A percentile compares a stretch with the other conserved stretches of the same genome.
phyloP scores from a whole-genome alignment of 495 filamentous ascomycete genomes.

The Lepraria neglecta region DNA sequence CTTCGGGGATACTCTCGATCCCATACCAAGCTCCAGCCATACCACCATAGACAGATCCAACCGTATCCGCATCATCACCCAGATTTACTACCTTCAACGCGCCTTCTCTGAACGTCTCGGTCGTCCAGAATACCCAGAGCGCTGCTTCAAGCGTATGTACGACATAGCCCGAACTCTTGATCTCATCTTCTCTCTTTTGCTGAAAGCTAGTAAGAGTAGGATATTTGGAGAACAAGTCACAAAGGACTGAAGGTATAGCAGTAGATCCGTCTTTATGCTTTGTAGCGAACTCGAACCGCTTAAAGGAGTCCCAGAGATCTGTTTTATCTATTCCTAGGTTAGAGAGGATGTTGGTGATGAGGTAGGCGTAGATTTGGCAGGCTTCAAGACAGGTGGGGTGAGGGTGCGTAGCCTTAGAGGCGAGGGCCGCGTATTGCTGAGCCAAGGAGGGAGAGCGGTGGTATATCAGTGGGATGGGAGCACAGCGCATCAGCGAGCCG shows the following conservation, averaged over 20 bases:
- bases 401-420: conserved; percentile 40
- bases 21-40: conserved; percentile 44
- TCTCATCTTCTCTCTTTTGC: conserved; percentile 19
- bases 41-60: conserved; percentile 45
- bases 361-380: conserved; percentile 38
- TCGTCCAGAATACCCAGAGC: conserved; percentile 44
- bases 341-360: conserved; percentile 26
- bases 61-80: conserved; percentile 47
- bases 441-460: conserved; percentile 29
- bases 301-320: background rate
- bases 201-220: conserved; percentile 25
- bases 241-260: background rate
- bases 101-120: conserved; percentile 37
- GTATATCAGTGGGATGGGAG: conserved; percentile 35
- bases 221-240: conserved; percentile 15
- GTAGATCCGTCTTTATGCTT: too few species aligned
- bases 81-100: conserved; percentile 43
- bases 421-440: conserved; percentile 27
- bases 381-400: conserved; percentile 36
- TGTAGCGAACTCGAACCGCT: background rate
- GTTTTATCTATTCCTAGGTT: background rate
- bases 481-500: conserved; percentile 44
- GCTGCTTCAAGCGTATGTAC: conserved; percentile 43
- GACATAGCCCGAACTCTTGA: conserved; percentile 41
- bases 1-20: conserved; percentile 31